A percentile compares a stretch with the other conserved stretches of the same genome.
Conservation (phyloP, 1,139 yeast genomes). For the Nakaseomyces uthaithaninus region DNA sequence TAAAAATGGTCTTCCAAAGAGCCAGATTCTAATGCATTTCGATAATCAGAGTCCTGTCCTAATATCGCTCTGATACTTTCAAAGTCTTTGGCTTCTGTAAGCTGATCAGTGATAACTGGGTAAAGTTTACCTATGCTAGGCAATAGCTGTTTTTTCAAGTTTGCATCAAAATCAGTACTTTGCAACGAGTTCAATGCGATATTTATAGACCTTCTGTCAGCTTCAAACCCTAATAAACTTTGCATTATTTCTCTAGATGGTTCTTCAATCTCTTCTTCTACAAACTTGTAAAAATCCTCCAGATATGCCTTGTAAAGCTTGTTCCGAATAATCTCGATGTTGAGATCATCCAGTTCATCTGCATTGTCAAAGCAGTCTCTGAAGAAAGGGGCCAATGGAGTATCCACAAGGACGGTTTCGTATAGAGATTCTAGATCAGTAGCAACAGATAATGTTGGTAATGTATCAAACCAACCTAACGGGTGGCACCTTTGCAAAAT, state of each 20-base stretch:
- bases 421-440: conserved; percentile 89
- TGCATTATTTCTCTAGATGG: conserved; percentile 83
- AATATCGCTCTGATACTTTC: conserved; percentile 74
- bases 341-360: conserved; percentile 88
- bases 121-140: conserved; percentile 77
- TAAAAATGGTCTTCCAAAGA: conserved; percentile 91
- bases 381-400: conserved; percentile 95
- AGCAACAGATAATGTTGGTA: conserved; percentile 90
- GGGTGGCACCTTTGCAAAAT: conserved; percentile 89
- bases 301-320: conserved; percentile 85
- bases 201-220: conserved; percentile 90
- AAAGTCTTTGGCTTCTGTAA: conserved; percentile 69
- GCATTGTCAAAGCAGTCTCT: conserved; percentile 77
- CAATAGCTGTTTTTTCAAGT: conserved; percentile 61
- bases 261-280: conserved; percentile 48
- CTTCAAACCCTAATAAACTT: conserved; percentile 75
- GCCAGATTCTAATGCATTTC: conserved; percentile 61
- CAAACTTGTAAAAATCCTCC: conserved; percentile 74
- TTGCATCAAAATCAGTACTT: conserved; percentile 45
- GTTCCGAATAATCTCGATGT: conserved; percentile 90
- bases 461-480: conserved; percentile 95
- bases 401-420: conserved; percentile 90
- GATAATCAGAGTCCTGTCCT: conserved; percentile 66
- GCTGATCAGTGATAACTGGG: conserved; percentile 62
- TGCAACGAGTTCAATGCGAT: conserved; percentile 78